A percentile compares a stretch with the other conserved stretches of the same genome.
Evolutionary conservation across 192 early-diverging fungal genomes (phyloP).

Genomic region (Backusella sp.): DNA sequence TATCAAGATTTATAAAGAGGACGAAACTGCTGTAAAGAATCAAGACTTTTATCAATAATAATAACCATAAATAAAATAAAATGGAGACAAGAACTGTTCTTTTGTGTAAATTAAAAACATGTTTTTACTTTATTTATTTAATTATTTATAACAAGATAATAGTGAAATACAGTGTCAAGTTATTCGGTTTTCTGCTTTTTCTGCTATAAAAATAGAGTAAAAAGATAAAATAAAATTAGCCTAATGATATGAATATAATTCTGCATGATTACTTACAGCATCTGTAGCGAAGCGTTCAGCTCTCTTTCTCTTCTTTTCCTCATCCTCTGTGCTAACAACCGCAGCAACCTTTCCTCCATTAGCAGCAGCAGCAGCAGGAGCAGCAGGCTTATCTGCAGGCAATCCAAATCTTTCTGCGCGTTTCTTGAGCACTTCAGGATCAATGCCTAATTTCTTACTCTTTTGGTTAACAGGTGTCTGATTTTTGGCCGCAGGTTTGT

Average conservation of each 20-base stretch:
- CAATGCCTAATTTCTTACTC: conserved; percentile 21
- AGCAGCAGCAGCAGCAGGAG: neutral
- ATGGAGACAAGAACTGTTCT: neutral
- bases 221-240: neutral
- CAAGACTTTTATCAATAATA: conserved; percentile 33
- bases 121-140: no score
- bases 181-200: neutral
- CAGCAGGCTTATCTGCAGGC: conserved; percentile 29
- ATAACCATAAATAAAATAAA: neutral
- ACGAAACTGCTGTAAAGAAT: conserved; percentile 65
- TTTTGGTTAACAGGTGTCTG: neutral
- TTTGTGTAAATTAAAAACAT: neutral
- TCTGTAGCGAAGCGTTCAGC: conserved; percentile 47
- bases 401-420: conserved; percentile 54
- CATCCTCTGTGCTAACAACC: conserved; percentile 42
- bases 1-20: conserved; percentile 97
- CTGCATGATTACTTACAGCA: neutral
- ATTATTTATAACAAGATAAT: neutral
- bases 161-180: neutral
- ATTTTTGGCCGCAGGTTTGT: conserved; percentile 17
- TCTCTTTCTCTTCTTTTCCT: conserved; percentile 68
- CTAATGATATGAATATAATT: neutral
- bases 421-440: conserved; percentile 52
- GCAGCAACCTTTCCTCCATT: neutral
- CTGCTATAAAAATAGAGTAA: neutral